Base-by-base conservation (phyloP, 306 rosid species). In the Vachellia pachyceras region DNA sequence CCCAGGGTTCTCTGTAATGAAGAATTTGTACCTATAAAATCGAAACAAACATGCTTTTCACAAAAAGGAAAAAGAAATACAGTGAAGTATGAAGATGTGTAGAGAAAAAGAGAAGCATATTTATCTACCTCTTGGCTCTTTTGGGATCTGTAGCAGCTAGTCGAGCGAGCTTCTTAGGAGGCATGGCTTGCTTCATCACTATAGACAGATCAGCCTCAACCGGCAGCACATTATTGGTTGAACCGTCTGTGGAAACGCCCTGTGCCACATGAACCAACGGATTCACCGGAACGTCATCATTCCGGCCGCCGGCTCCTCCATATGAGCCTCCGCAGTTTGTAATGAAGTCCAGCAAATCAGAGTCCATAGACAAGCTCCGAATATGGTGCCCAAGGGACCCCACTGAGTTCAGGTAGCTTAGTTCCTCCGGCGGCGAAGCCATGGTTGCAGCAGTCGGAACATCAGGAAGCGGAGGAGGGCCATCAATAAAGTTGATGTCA, bases 91-190 rank as follows among this genome's bases (percentile, higher is more conserved):
- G 49, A 67, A 58, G 60, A 41, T 18, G 10, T 18, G 29, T 47
- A 35, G 18, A 37, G 3, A 5, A 45, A 49, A 7, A 36, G 7
- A 57, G 18, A 35, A 73, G 66, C 47, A 5, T 18, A 1, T 37
- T 9, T 3, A 36, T 18, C 7, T 44, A 85, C 90, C 97, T 89
- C 46, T 90, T 91, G 33, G 90, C 92, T 82, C 89, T 82, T 75
- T 83, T 93, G 20, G 97, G 96, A 75, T 90, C 94, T 49, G 82
- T 70, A 25, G 75, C 82, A 71, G 90, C 79, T 17, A 91, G 92
- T 69, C 91, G 89, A 13, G 91, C 91, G 11, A 93, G 94, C 66
- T 84, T 83, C 63, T 91, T 91, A 13, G 86, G 83, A 63, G 76
- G 65, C 83, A 88, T 76, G 6, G 86, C 85, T 85, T 84, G 88